Evolutionary conservation across 2,329 filamentous ascomycete species (phyloP), one percentile per base, ranked within the genome.

Genomic region (Trichoderma asperellum): DNA sequence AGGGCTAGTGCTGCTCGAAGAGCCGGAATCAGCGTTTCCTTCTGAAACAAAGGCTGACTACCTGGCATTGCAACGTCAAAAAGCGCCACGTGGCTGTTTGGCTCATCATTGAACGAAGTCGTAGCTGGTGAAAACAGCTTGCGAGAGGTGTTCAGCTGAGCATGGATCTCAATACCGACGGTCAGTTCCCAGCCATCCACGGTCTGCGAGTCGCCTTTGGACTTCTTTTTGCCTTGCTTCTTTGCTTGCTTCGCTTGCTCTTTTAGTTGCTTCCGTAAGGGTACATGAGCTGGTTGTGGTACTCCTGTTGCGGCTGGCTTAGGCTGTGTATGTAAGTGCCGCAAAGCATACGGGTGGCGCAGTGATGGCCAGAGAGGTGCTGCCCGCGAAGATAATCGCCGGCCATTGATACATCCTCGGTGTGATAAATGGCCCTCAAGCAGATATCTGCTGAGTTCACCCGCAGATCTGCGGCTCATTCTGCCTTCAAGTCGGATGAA

Each of bases 151-250:
- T 98, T 97, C 76, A 99, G 85, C 81, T 98, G 95, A 24, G 96
- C 96, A 78, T 99, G 96, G 72, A 99, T 96, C 82, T 99, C 96
- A 74, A 99, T 94, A 71, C 96, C 96, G 34, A 98, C 93, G 0
- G 95, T 97, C 75, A 98, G 84, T 79, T 97, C 93, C 96, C 96
- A 99, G 40, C 90, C 89, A 6, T 85, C 81, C 0, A 88, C 86
- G 21, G 82, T 85, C 77, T 89, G 87, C 1, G 76, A 78, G 43
- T 81, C 77, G 34, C 74, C 76, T 72, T 85, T 85, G 62, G 81
- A 79, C 71, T 83, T 82, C 71, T 83, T 84, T 69, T 82, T 81
- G 14, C 80, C 86, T 68, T 89, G 85, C 62, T 91, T 90, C 76
- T 92, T 93, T 68, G 91, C 81, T 74, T 91, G 86, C 76, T 92